These are phyloP conservation scores for Beauveria sp. DNA, from an alignment of 2,329 filamentous ascomycete genomes.

Conservation along the genomic window DNA sequence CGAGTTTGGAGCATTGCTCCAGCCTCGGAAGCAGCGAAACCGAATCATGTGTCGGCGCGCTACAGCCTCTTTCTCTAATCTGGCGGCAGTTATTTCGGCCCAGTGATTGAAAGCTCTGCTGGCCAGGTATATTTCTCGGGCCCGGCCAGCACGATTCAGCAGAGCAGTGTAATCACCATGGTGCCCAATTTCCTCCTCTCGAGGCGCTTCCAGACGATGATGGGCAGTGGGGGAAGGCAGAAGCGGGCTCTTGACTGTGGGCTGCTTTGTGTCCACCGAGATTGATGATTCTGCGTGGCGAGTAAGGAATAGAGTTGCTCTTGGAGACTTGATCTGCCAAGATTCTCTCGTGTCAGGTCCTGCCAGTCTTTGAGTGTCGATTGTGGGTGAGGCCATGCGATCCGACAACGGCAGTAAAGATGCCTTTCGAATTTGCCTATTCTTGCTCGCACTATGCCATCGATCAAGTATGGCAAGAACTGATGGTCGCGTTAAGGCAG, in stretches of 20 bases:
- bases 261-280: not conserved
- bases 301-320: not conserved
- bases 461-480: conserved; percentile 15
- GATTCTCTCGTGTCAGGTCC: not conserved
- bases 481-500: conserved; percentile 6
- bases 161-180: conserved; percentile 8
- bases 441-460: conserved; percentile 14
- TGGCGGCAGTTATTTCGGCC: conserved; percentile 56
- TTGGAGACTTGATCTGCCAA: not conserved
- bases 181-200: conserved; percentile 1
- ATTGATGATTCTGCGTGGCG: not conserved
- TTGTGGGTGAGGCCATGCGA: too few relatives aligned
- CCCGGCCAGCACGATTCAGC: conserved; percentile 49
- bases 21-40: conserved; percentile 34
- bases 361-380: not conserved
- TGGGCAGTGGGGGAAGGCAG: not conserved
- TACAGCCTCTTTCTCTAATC: conserved; percentile 57
- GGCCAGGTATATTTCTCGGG: conserved; percentile 57
- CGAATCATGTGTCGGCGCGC: conserved; percentile 65
- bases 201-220: not conserved
- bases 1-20: conserved; percentile 26
- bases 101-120: conserved; percentile 42
- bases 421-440: not conserved
- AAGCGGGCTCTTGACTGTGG: not conserved
- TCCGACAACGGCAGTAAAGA: not conserved